Evolutionary conservation across 768 basidiomycete species (phyloP).

Genomic region (Naganishia antarctica): DNA sequence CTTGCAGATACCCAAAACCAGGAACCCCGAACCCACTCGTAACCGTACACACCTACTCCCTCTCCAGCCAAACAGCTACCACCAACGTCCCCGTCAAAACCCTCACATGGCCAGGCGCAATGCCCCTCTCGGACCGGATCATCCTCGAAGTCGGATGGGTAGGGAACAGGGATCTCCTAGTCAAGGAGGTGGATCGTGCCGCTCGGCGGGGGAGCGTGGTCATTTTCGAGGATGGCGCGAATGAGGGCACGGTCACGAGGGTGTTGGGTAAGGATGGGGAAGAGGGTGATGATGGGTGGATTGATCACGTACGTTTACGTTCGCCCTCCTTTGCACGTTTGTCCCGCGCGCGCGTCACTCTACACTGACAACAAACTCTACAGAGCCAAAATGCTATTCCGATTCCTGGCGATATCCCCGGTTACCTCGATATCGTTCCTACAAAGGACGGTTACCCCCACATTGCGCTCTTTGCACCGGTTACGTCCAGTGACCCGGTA

Average conservation of each 20-base stretch:
- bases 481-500: constrained; percentile 61
- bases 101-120: constrained; percentile 59
- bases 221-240: constrained; percentile 58
- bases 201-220: constrained; percentile 75
- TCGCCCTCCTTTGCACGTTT: too few species aligned
- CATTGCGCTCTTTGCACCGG: constrained; percentile 82
- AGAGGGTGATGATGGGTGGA: constrained; percentile 89
- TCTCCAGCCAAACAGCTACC: constrained; percentile 48
- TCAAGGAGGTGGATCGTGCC: constrained; percentile 83
- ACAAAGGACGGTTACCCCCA: constrained; percentile 78
- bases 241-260: constrained; percentile 62
- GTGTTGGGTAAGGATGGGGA: constrained; percentile 76
- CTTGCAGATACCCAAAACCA: constrained; percentile 51
- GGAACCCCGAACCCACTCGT: constrained; percentile 70
- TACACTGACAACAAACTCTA: constrained; percentile 53
- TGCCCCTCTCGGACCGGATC: constrained; percentile 61
- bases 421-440: constrained; percentile 88
- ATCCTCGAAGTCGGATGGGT: constrained; percentile 84
- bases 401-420: constrained; percentile 52
- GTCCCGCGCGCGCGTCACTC: background rate
- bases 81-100: background rate
- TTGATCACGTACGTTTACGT: constrained; percentile 65
- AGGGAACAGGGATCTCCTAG: constrained; percentile 63
- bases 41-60: constrained; percentile 64
- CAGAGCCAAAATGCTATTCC: constrained; percentile 45